Conservation (phyloP, 129 eudicot species). For the Daucus carota region DNA sequence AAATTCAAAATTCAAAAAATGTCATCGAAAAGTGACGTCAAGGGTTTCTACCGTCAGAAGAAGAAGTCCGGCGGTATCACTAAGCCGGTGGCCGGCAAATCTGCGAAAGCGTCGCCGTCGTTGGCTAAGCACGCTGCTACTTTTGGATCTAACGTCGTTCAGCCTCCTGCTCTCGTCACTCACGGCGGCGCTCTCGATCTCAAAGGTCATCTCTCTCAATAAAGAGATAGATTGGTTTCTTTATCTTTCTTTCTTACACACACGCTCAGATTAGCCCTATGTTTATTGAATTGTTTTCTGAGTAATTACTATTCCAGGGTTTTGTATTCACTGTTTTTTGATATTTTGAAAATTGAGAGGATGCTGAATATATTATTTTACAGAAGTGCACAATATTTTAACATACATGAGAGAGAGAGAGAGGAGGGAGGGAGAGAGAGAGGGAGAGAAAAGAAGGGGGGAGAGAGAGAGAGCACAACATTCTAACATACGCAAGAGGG, state of each 20-base stretch:
- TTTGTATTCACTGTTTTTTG: neutral
- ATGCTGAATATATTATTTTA: neutral
- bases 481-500: too few species aligned
- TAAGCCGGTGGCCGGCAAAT: slow-evolving; percentile 26
- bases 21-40: slow-evolving; percentile 50
- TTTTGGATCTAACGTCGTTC: slow-evolving; percentile 39
- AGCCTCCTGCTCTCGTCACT: slow-evolving; percentile 59
- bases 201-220: slow-evolving; percentile 29
- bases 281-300: neutral
- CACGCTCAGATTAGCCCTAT: neutral
- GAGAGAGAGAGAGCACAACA: too few species aligned
- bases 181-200: slow-evolving; percentile 53
- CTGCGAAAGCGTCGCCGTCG: slow-evolving; percentile 17
- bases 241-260: neutral
- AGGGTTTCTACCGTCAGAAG: slow-evolving; percentile 58
- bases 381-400: too few species aligned
- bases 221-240: too few species aligned
- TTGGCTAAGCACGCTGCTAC: slow-evolving; percentile 24
- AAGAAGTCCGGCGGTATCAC: slow-evolving; percentile 43
- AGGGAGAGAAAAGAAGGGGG: too few species aligned
- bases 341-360: neutral
- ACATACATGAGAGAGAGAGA: neutral
- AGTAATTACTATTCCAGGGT: neutral
- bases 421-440: too few species aligned
- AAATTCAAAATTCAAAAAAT: slow-evolving; percentile 14